Evolutionary conservation across 345 rosid species (phyloP).

Genomic region (Hirschfeldia incana): DNA sequence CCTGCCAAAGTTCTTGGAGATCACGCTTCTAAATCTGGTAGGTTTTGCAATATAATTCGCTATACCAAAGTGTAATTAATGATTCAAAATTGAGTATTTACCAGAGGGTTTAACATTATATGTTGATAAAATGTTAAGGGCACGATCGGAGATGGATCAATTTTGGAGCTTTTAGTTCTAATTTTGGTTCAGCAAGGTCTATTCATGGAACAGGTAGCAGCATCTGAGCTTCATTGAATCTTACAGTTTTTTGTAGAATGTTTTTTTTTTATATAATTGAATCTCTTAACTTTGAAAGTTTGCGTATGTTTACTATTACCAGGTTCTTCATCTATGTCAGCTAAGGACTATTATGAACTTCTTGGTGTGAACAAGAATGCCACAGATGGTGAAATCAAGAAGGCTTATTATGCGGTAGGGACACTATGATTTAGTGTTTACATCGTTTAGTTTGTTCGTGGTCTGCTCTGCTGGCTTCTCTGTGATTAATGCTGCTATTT

Average conservation of each 20-base stretch:
- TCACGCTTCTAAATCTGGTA: conserved; percentile 47
- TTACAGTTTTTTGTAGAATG: not conserved
- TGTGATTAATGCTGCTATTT: conserved; percentile 8
- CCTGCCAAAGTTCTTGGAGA: conserved; percentile 36
- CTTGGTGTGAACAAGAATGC: conserved; percentile 93
- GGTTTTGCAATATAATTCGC: not conserved
- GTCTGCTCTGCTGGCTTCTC: not conserved
- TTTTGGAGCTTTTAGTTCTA: conserved; percentile 45
- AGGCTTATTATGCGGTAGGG: conserved; percentile 88
- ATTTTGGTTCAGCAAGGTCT: conserved; percentile 52
- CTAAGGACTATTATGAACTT: conserved; percentile 70
- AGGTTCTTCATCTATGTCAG: conserved; percentile 54
- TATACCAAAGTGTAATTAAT: not conserved
- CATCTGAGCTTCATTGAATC: not conserved
- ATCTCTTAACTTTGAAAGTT: not conserved
- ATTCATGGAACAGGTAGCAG: conserved; percentile 85
- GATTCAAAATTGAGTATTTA: not conserved
- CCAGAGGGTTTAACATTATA: not conserved
- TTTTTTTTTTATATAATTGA: not conserved
- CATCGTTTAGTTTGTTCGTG: not conserved
- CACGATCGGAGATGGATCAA: conserved; percentile 47
- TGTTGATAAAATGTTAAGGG: conserved; percentile 19
- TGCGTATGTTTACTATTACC: not conserved
- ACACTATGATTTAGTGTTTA: conserved; percentile 11
- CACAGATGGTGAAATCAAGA: conserved; percentile 76